A percentile compares a stretch with the other conserved stretches of the same genome.
Conservation (phyloP, 192 early-diverging fungal species). For the Haplosporangium gracile region DNA sequence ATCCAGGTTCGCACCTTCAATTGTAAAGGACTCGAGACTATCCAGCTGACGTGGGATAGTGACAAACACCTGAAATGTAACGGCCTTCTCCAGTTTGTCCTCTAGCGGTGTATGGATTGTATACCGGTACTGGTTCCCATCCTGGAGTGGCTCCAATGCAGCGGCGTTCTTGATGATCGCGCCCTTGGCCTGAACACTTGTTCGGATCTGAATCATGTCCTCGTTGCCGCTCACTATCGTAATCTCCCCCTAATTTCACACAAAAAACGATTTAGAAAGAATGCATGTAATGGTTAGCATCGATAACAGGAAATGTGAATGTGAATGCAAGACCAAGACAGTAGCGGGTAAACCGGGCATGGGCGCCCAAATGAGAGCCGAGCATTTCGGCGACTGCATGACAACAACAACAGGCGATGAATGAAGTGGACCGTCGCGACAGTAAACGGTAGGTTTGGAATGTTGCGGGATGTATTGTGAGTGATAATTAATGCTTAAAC, state of each 20-base stretch:
- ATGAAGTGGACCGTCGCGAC: not conserved
- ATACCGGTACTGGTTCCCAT: conserved; percentile 45
- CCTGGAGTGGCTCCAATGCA: conserved; percentile 48
- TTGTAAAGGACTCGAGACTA: conserved; percentile 44
- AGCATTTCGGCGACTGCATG: not conserved
- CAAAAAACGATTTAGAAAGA: not conserved
- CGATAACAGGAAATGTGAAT: not conserved
- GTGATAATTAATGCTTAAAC: not conserved
- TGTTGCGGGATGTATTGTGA: not conserved
- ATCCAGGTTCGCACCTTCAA: conserved; percentile 36
- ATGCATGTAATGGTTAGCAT: not conserved
- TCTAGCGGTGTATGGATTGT: conserved; percentile 51
- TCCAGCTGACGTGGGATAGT: conserved; percentile 44
- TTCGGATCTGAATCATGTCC: conserved; percentile 50
- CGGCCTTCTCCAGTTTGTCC: conserved; percentile 39
- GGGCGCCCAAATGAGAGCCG: not conserved
- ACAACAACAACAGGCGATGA: not conserved
- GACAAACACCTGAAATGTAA: conserved; percentile 46
- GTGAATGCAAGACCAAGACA: not conserved
- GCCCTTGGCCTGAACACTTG: conserved; percentile 46
- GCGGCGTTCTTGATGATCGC: conserved; percentile 45
- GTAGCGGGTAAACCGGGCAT: not conserved
- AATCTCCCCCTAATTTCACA: conserved; percentile 40
- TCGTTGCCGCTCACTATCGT: conserved; percentile 54
- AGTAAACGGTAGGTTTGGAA: not conserved